Conservation (phyloP, 495 filamentous ascomycete species). For the Pseudevernia furfuracea region DNA sequence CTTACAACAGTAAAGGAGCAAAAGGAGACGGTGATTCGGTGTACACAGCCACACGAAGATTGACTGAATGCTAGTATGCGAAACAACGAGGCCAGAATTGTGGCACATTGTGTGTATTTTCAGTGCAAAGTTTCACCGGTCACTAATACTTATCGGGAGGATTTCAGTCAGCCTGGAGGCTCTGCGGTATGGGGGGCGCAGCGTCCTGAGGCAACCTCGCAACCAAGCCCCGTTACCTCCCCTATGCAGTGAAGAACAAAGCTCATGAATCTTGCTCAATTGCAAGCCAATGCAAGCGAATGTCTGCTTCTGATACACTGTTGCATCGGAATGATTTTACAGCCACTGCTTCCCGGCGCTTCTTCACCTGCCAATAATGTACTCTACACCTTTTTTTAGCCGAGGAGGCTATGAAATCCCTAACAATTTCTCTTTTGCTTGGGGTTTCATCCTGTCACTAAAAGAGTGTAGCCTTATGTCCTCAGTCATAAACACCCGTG, state of each 20-base stretch:
- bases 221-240: not conserved
- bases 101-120: not conserved
- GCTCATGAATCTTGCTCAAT: not conserved
- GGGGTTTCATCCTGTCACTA: not conserved
- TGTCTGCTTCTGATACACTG: not conserved
- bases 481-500: not conserved
- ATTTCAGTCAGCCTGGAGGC: constrained; percentile 2
- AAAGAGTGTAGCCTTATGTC: constrained; percentile 1
- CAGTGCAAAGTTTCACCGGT: constrained; percentile 4
- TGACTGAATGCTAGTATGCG: not conserved
- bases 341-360: not conserved
- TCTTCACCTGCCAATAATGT: not conserved
- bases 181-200: constrained; percentile 4
- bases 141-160: not conserved
- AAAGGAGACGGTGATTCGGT: not conserved
- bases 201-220: not conserved
- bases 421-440: not conserved
- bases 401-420: constrained; percentile 1
- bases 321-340: not conserved
- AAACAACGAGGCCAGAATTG: not conserved
- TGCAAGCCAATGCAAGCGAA: not conserved
- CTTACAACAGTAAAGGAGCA: not conserved
- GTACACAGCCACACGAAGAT: not conserved
- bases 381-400: not conserved
- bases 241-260: not conserved